A percentile compares a stretch with the other conserved stretches of the same genome.
Evolutionary conservation across 306 rosid genomes (phyloP).

Genomic region (Spatholobus suberectus): DNA sequence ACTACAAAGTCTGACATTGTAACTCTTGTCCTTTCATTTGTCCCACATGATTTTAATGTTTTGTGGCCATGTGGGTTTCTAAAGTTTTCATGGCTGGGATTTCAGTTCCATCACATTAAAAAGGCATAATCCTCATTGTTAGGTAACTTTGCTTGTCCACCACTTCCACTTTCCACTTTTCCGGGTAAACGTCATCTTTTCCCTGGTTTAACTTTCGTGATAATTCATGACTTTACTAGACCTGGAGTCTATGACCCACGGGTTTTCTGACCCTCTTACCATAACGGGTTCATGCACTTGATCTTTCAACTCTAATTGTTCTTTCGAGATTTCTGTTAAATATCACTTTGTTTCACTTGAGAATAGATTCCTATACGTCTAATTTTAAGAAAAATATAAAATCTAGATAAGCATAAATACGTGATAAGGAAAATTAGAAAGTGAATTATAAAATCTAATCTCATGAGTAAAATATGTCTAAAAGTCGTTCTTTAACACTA

Average conservation of each 20-base stretch:
- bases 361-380: slow-evolving; percentile 7
- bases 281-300: slow-evolving; percentile 23
- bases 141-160: slow-evolving; percentile 51
- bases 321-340: background rate
- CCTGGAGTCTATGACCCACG: slow-evolving; percentile 35
- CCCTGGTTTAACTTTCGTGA: slow-evolving; percentile 47
- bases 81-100: slow-evolving; percentile 60
- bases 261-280: slow-evolving; percentile 28
- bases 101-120: slow-evolving; percentile 52
- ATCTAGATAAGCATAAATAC: background rate
- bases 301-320: background rate
- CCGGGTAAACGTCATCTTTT: slow-evolving; percentile 35
- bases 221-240: slow-evolving; percentile 38
- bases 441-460: background rate
- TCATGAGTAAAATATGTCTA: background rate
- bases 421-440: background rate
- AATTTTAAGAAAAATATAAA: slow-evolving; percentile 3
- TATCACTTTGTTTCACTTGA: background rate
- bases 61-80: slow-evolving; percentile 49
- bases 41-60: slow-evolving; percentile 51
- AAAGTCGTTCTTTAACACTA: slow-evolving; percentile 9
- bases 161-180: slow-evolving; percentile 38
- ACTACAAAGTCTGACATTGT: slow-evolving; percentile 76
- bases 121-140: slow-evolving; percentile 48
- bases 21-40: slow-evolving; percentile 50